Conservation (phyloP, 805 yeast species). For the Wickerhamiella bombiphila region DNA sequence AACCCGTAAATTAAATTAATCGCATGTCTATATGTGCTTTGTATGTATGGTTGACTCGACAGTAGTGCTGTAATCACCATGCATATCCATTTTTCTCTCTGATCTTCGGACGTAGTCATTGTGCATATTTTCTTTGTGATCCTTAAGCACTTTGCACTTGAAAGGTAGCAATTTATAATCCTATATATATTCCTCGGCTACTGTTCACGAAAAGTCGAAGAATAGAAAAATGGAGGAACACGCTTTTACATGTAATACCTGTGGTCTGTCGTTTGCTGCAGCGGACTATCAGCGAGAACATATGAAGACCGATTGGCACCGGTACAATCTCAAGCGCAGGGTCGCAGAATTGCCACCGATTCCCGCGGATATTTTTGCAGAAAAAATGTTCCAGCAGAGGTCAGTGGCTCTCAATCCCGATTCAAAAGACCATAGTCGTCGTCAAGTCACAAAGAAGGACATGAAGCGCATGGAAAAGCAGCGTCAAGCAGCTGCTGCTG, state of each 20-base stretch:
- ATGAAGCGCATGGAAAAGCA: slow-evolving; percentile 22
- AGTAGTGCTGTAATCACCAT: too few species aligned
- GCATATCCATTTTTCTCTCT: too few species aligned
- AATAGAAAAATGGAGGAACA: slow-evolving; percentile 3
- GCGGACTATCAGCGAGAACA: slow-evolving; percentile 82
- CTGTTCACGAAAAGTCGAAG: too few species aligned
- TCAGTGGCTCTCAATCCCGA: slow-evolving; percentile 8
- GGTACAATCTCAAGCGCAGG: slow-evolving; percentile 86
- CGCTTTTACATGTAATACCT: slow-evolving; percentile 70
- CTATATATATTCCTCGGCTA: too few species aligned
- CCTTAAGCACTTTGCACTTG: too few species aligned
- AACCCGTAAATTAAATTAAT: too few species aligned
- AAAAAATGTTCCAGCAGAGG: slow-evolving; percentile 38
- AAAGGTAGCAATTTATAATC: too few species aligned
- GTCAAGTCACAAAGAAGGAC: slow-evolving; percentile 27
- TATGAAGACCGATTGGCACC: slow-evolving; percentile 97
- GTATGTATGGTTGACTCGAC: too few species aligned
- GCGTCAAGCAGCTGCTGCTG: not conserved
- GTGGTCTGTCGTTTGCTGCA: slow-evolving; percentile 63
- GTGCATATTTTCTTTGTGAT: too few species aligned
- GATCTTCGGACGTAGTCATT: too few species aligned
- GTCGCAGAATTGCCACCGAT: slow-evolving; percentile 74
- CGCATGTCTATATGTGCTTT: too few species aligned
- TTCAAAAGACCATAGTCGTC: not conserved
- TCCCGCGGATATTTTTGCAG: slow-evolving; percentile 51